Evolutionary conservation across 1,284 basidiomycete species (phyloP).

Genomic region (Schizophyllum amplum): DNA sequence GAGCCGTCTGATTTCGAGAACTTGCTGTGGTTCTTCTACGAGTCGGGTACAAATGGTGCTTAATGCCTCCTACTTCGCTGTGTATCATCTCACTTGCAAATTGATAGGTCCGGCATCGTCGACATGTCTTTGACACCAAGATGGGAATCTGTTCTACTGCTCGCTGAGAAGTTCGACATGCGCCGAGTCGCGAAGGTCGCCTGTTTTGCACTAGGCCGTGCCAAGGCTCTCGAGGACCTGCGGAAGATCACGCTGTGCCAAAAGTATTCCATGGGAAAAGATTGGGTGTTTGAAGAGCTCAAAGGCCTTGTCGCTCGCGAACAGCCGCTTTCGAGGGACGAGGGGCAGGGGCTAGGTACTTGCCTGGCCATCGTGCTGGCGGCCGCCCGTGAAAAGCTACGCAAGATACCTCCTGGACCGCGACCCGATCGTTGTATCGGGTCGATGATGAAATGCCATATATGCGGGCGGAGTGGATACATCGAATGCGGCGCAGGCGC

Average conservation of each 20-base stretch:
- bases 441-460: neutral
- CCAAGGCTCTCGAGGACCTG: neutral
- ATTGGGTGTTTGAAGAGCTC: neutral
- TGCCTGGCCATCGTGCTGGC: neutral
- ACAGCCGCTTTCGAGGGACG: neutral
- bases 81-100: neutral
- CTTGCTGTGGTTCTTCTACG: conserved; percentile 63
- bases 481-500: no score
- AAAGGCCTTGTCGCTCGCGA: neutral
- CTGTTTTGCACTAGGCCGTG: neutral
- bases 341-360: neutral
- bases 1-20: conserved; percentile 41
- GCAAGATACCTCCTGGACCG: no score
- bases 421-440: neutral
- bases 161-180: neutral
- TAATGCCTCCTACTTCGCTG: neutral
- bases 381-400: neutral
- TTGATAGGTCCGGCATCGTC: neutral
- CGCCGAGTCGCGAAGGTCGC: neutral
- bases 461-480: no score
- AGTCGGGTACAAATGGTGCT: neutral
- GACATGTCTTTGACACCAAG: neutral
- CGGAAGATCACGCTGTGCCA: neutral
- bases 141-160: neutral
- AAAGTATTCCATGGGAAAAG: neutral